Conservation (phyloP, 1,139 yeast species). For the Magnusiomyces tetraspermus region DNA sequence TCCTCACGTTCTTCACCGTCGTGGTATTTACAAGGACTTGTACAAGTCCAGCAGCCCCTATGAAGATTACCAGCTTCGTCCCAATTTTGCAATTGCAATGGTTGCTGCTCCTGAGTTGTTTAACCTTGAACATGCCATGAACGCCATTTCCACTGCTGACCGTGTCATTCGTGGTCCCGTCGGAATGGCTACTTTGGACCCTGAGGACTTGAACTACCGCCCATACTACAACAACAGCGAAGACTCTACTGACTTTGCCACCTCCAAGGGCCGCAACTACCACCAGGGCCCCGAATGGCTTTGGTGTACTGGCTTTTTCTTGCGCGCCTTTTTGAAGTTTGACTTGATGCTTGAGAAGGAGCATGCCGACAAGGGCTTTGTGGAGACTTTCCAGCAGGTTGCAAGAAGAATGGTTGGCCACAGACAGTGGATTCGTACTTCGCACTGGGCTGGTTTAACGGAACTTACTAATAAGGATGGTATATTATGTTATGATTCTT, state of each 20-base stretch:
- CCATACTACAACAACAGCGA: constrained; percentile 78
- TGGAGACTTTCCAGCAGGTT: constrained; percentile 37
- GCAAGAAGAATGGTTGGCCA: constrained; percentile 52
- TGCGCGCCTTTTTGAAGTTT: constrained; percentile 60
- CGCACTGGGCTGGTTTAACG: constrained; percentile 89
- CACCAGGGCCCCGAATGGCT: constrained; percentile 99
- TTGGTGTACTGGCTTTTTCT: constrained; percentile 81
- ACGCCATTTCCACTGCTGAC: constrained; percentile 66
- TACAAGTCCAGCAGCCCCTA: constrained; percentile 72
- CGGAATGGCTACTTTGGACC: constrained; percentile 89
- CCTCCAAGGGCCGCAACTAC: constrained; percentile 90
- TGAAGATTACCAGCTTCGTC: constrained; percentile 89
- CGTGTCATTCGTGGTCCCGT: constrained; percentile 69
- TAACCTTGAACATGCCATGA: constrained; percentile 47
- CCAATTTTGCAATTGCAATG: constrained; percentile 90
- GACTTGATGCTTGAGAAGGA: constrained; percentile 35
- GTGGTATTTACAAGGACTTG: constrained; percentile 90
- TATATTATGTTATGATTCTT: constrained; percentile 66
- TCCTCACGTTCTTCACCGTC: constrained; percentile 58
- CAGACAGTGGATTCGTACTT: constrained; percentile 55
- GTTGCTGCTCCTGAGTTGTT: constrained; percentile 89
- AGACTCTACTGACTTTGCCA: constrained; percentile 79
- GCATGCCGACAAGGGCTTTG: constrained; percentile 16
- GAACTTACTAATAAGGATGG: constrained; percentile 91
- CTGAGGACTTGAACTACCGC: constrained; percentile 80